These are phyloP conservation scores for Pythium angustatum DNA, from an alignment of 352 stramenopile species.

Conservation along the genomic window DNA sequence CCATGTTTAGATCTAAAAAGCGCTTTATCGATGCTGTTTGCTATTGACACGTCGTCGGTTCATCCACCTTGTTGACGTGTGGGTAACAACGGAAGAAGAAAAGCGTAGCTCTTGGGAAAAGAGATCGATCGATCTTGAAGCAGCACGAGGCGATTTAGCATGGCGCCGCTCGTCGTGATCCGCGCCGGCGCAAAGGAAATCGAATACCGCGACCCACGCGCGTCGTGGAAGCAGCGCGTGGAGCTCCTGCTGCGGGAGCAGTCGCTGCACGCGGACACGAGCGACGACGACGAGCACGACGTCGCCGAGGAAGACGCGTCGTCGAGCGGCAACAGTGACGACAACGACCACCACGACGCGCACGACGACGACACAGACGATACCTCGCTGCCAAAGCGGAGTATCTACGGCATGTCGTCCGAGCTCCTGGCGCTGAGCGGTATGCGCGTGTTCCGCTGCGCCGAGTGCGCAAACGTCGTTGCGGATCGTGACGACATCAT, in stretches of 20 bases:
- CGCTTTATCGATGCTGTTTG: conserved; percentile 4
- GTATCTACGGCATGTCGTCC: conserved; percentile 37
- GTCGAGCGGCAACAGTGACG: conserved; percentile 18
- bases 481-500: conserved; percentile 69
- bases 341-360: conserved; percentile 24
- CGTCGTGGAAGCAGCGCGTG: conserved; percentile 38
- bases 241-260: conserved; percentile 19
- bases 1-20: conserved; percentile 6
- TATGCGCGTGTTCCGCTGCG: conserved; percentile 63
- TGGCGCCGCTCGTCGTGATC: conserved; percentile 77
- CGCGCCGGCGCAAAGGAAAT: conserved; percentile 60
- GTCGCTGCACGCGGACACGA: neutral
- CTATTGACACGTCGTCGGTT: conserved; percentile 18
- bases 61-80: conserved; percentile 9
- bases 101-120: conserved; percentile 1
- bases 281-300: conserved; percentile 21
- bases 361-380: conserved; percentile 15
- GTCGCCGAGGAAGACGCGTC: conserved; percentile 22
- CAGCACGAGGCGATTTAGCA: conserved; percentile 15
- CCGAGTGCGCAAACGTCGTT: conserved; percentile 62
- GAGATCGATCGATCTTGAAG: conserved; percentile 16
- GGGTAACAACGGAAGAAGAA: conserved; percentile 9
- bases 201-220: conserved; percentile 63
- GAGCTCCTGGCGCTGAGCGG: conserved; percentile 50
- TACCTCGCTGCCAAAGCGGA: conserved; percentile 20